Conservation (phyloP, 768 basidiomycete genomes). For the Lentinula detonsa region DNA sequence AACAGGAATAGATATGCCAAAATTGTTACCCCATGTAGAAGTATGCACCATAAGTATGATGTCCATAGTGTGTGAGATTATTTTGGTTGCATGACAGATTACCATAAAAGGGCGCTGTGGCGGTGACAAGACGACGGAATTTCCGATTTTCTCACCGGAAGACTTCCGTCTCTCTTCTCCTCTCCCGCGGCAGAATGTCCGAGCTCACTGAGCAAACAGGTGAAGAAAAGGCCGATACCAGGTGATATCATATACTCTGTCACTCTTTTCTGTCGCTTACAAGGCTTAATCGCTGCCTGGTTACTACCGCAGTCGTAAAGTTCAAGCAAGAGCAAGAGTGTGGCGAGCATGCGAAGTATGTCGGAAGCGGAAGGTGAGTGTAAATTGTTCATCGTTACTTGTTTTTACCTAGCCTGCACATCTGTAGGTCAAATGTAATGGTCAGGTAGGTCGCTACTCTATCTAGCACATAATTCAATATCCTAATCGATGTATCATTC, state of each 20-base stretch:
- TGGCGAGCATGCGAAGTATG: constrained; percentile 15
- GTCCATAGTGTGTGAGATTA: neutral
- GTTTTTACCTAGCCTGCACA: neutral
- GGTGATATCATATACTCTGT: neutral
- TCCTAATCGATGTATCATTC: neutral
- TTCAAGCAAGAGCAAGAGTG: constrained; percentile 10
- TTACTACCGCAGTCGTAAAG: constrained; percentile 2
- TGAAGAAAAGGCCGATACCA: neutral
- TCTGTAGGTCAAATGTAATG: constrained; percentile 14
- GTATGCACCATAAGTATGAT: too few relatives aligned
- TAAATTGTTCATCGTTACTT: neutral
- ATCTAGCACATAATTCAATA: too few relatives aligned
- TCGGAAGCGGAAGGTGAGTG: constrained; percentile 12
- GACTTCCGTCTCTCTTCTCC: neutral
- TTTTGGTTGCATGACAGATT: neutral
- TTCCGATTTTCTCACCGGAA: neutral
- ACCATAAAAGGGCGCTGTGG: neutral
- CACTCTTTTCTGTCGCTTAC: neutral
- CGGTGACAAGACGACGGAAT: neutral
- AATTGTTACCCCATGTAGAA: too few relatives aligned
- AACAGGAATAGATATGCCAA: constrained; percentile 2
- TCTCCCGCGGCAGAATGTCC: neutral
- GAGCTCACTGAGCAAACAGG: constrained; percentile 1
- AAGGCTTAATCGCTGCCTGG: neutral
- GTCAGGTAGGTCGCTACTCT: constrained; percentile 5